phyloP scores from a whole-genome alignment of 2,329 filamentous ascomycete species.

The Pyricularia pennisetigena region DNA sequence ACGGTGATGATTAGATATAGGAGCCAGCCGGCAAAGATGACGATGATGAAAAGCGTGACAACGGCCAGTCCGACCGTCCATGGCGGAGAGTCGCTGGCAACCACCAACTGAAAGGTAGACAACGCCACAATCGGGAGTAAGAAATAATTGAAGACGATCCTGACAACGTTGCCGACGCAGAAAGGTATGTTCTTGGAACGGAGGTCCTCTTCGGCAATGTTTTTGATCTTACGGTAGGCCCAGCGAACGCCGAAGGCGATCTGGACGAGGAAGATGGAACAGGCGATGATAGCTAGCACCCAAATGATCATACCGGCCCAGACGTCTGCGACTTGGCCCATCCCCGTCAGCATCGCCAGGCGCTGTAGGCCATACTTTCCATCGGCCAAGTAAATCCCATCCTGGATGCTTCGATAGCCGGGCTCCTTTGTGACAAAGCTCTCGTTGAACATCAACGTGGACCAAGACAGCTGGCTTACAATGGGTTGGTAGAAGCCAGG shows the following conservation, averaged over 20 bases:
- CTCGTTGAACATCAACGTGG: slow-evolving; percentile 83
- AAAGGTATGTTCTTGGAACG: slow-evolving; percentile 90
- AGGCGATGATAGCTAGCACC: slow-evolving; percentile 67
- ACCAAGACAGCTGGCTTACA: slow-evolving; percentile 82
- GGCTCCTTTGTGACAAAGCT: slow-evolving; percentile 67
- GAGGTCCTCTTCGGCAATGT: slow-evolving; percentile 74
- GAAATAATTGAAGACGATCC: slow-evolving; percentile 88
- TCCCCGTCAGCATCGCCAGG: slow-evolving; percentile 73
- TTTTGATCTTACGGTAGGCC: slow-evolving; percentile 61
- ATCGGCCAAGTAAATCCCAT: slow-evolving; percentile 80
- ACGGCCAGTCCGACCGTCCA: slow-evolving; percentile 67
- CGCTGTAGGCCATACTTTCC: slow-evolving; percentile 68
- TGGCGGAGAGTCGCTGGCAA: slow-evolving; percentile 55
- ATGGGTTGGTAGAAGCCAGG: slow-evolving; percentile 92
- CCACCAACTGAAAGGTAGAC: slow-evolving; percentile 85
- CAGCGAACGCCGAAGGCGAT: slow-evolving; percentile 68
- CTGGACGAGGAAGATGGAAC: slow-evolving; percentile 61
- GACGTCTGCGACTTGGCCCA: slow-evolving; percentile 65
- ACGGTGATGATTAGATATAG: slow-evolving; percentile 72
- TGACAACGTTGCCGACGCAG: slow-evolving; percentile 65
- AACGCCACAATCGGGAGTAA: slow-evolving; percentile 77
- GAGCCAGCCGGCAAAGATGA: slow-evolving; percentile 69
- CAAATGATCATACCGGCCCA: slow-evolving; percentile 95
- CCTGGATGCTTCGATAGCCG: slow-evolving; percentile 57
- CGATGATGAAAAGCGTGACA: slow-evolving; percentile 60